A percentile compares a stretch with the other conserved stretches of the same genome.
These are phyloP conservation scores for Pisolithus sp. DNA, from an alignment of 768 basidiomycete genomes.

Conservation along the genomic window DNA sequence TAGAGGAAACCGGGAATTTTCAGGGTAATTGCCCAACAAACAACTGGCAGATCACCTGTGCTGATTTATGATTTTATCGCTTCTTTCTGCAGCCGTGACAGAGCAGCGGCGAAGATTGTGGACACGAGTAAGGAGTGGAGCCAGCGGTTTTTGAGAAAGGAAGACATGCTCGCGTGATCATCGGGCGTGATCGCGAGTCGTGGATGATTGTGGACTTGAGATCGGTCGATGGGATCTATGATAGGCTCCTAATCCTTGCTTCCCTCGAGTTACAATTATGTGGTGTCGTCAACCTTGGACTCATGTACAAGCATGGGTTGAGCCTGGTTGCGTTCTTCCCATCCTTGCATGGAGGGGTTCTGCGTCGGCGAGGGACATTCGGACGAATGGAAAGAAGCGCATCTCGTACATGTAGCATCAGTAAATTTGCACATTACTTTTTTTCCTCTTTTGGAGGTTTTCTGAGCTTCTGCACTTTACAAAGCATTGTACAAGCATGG, in stretches of 20 bases:
- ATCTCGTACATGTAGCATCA: too few species aligned
- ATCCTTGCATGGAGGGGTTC: not conserved
- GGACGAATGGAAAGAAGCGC: too few species aligned
- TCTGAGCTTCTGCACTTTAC: too few species aligned
- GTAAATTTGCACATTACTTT: too few species aligned
- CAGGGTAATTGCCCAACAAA: not conserved
- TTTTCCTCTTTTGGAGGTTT: too few species aligned
- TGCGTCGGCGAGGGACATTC: not conserved
- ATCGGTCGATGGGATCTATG: too few species aligned
- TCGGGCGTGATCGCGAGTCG: too few species aligned
- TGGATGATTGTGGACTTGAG: not conserved
- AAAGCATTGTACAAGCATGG: too few species aligned
- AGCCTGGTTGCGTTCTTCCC: not conserved
- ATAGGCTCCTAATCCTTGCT: not conserved
- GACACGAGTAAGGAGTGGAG: slow-evolving; percentile 47
- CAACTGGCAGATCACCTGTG: slow-evolving; percentile 41
- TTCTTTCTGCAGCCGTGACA: slow-evolving; percentile 64
- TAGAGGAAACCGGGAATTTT: slow-evolving; percentile 37
- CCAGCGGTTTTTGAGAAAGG: slow-evolving; percentile 44
- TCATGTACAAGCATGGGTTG: not conserved
- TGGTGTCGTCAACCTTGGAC: too few species aligned
- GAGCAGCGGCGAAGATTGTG: slow-evolving; percentile 47
- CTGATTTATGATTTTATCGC: slow-evolving; percentile 58
- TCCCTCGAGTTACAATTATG: too few species aligned
- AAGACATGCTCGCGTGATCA: slow-evolving; percentile 35